Base-by-base conservation (phyloP, 371 early-diverging fungal species). In the Circinella umbellata region DNA sequence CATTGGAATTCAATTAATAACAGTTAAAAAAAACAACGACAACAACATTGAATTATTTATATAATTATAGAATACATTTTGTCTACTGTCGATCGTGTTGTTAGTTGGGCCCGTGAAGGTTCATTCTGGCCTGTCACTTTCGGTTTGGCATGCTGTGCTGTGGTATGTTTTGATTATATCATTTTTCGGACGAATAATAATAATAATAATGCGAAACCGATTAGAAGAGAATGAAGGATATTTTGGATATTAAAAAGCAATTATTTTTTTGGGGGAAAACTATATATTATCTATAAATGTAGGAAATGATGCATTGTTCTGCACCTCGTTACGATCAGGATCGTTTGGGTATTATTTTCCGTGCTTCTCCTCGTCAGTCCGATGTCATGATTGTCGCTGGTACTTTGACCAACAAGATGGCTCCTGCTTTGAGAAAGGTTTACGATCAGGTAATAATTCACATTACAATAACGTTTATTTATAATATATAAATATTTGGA, bases 331-430 rank as follows among this genome's bases (percentile, higher is more conserved):
- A 98, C 78, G 98, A 98, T 87, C 98, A 97, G 90, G 98, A 98
- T 89, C 94, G 98, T 77, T 80, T 96, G 68, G 98, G 98, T 82
- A 96, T 98, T 81, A 94, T 98, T 64, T 98, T 97, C 87, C 94
- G 99, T 84, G 99, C 99, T 36, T 92, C 96, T 15, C 99, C 99
- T 38, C 94, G 99, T 82, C 98, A 98, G 86, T 92, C 96, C 38
- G 99, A 98, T 88, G 95, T 97, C 66, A 98, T 98, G 98, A 98
- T 98, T 85, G 98, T 98, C 63, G 99, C 99, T 20, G 99, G 98
- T 64, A 94, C 94, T 51, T 84, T 98, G 73, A 98, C 98, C 64
- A 98, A 98, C 90, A 98, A 98, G 86, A 98, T 98, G 99, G 99
- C 99, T 3, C 97, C 99, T 57, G 96, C 96, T 14, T 86, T 98